Base-by-base conservation (phyloP, 345 rosid genomes). In the Adansonia digitata region DNA sequence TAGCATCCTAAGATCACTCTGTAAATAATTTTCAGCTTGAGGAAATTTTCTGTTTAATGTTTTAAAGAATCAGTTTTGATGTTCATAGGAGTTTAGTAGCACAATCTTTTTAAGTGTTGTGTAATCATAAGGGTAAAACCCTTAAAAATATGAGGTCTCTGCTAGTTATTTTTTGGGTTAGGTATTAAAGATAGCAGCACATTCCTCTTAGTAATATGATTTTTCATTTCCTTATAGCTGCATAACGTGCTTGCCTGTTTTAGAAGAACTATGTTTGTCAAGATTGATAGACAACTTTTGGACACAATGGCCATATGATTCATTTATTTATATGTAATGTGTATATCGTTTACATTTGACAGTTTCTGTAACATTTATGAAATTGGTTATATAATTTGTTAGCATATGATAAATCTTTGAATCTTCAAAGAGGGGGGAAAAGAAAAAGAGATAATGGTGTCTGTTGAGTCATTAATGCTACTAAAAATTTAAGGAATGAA, bases 1-100 rank as follows among this genome's bases (percentile, higher is more conserved):
- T 61, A 24, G 39, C 60, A 69, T 51, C 26, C 20, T 77, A 62
- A 75, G 20, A 48, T 66, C 46, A 27, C 20, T 67, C 22, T 74
- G 24, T 46, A 24, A 61, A 24, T 22, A 0, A 15, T 56, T 56
- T 40, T 57, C 67, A 13, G 53, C 66, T 39, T 72, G 75, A 67
- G 71, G 8, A 43, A 43, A 66, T 5, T 40, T 66, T 17, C 35
- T 66, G 14, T 7, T 42, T 43, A 42, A 66, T 40, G n/a, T 26
- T 66, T 43, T 43, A 13, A 43, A 24, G 35, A 66, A 26, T 43
- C 14, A 13, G 29, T 43, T 24, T 22, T 20, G n/a, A 22, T 40
- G 4, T 40, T 20, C 49, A 12, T 65, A 65, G 34, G 70, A 65
- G 70, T 43, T 66, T 43, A 66, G 52, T 43, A 26, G 37, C n/a